Base-by-base conservation (phyloP, 176 grass and related monocot genomes). In the Bolboschoenus planiculmis region DNA sequence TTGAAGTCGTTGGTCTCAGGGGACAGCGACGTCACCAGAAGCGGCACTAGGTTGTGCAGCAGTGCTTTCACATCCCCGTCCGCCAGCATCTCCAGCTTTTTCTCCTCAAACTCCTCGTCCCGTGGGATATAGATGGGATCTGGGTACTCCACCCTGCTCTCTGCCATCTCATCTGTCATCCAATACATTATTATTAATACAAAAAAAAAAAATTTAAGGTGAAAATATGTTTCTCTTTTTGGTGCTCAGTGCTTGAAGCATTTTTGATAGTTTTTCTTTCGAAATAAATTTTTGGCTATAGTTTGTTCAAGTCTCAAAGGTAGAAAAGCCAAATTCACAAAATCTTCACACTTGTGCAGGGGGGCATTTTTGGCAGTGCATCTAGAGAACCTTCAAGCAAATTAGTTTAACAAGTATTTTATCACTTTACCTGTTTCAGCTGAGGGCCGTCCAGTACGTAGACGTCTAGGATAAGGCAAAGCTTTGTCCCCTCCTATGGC, bases 101-200 rank as follows among this genome's bases (percentile, higher is more conserved):
- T 87, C 39, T 99, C 92, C 90, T 99, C 96, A 68, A 99, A 99
- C 35, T 87, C 89, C 57, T 99, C 96, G 67, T 99, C 96, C 2
- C 92, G 80, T 0, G 96, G 94, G 53, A 95, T 90, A 62, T 99
- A 99, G 23, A 89, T 87, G 5, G 86, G 91, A 62, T 68, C 61
- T 2, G 96, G 96, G 87, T 93, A 87, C 79, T 95, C 96, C 82
- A 88, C 80, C 75, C 96, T 85, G 82, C 84, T 87, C 92, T 99
- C 96, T 7, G 87, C 35, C 2, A 64, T 31, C n/a, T 33, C 82
- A 27, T 99, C 96, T 99, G 96, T 86, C 40, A 5, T 7, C 36
- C 1, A 51, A 31, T 23, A 31, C 3, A 4, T 16, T 18, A 53
- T n/a, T 10, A 53, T 53, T 14, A 53, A 15, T 53, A 53, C 50